Base-by-base conservation (phyloP, 164 flowering plant species). In the Malania oleifera region DNA sequence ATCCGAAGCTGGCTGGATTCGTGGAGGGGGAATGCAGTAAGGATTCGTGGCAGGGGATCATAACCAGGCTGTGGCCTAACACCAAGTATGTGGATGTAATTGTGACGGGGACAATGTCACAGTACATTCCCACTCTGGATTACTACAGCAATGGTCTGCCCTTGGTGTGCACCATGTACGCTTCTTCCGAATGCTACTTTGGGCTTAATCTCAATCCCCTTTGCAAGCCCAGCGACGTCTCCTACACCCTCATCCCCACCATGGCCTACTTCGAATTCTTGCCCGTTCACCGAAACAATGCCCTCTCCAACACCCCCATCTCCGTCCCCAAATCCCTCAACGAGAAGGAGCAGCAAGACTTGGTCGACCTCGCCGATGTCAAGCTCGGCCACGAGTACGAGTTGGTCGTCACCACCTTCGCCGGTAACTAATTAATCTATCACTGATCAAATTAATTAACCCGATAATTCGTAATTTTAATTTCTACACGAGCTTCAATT, bases 91-190 rank as follows among this genome's bases (percentile, higher is more conserved):
- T 93, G 37, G 96, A 93, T 69, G 97, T 93, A 28, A 93, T 89
- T 29, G 96, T 89, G 60, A 93, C 98, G 0, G 98, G 98, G 45
- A 86, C 98, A 58, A 93, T 93, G 97, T 88, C 98, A 15, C 98
- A 93, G 73, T 93, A 93, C 61, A 89, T 86, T 24, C 90, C 96
- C 0, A 89, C 84, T 1, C 84, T 93, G 5, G 95, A 93, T 61
- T 85, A 82, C 56, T 93, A 93, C 45, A 83, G 97, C 75, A 82
- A 86, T 69, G 89, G 85, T 18, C 77, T 93, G 10, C 98, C 98
- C 11, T 75, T 90, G 5, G 95, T 91, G 0, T 93, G 96, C 75
- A 88, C 98, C 34, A 90, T 93, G 96, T 93, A 93, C 66, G 98
- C 95, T 0, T 93, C 98, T 1, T 87, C 96, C 0, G 97, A 93